phyloP scores from a whole-genome alignment of 2,329 filamentous ascomycete genomes.

The Ceratocystis cubensis region DNA sequence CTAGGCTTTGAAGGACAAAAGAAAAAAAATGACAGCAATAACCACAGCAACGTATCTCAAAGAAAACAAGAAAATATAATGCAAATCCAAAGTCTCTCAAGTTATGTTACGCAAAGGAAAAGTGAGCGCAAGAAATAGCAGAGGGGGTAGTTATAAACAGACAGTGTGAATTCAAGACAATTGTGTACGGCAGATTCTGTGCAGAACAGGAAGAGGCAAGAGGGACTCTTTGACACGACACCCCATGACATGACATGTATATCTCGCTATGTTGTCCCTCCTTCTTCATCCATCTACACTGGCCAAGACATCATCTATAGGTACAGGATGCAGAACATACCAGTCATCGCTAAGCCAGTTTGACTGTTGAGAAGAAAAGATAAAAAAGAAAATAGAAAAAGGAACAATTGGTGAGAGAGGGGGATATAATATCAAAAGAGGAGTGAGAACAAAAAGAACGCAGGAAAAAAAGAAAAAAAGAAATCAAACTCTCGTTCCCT shows the following conservation, averaged over 20 bases:
- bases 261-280: not conserved
- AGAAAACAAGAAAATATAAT: conserved; percentile 23
- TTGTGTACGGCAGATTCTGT: too few relatives aligned
- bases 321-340: not conserved
- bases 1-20: not conserved
- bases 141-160: not conserved
- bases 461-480: not conserved
- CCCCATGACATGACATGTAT: too few relatives aligned
- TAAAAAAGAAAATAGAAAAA: not conserved
- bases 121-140: not conserved
- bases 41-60: not conserved
- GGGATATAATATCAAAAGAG: not conserved
- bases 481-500: not conserved
- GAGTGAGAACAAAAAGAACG: not conserved
- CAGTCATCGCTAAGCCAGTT: not conserved
- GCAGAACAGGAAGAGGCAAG: too few relatives aligned
- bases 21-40: conserved; percentile 14
- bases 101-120: conserved; percentile 13
- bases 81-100: conserved; percentile 11
- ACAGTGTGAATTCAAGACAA: too few relatives aligned
- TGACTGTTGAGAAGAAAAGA: not conserved
- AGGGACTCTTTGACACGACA: too few relatives aligned
- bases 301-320: not conserved
- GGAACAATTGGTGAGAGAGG: not conserved
- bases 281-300: not conserved